A percentile compares a stretch with the other conserved stretches of the same genome.
Conservation (phyloP, 495 filamentous ascomycete genomes). For the Durotheca rogersii region DNA sequence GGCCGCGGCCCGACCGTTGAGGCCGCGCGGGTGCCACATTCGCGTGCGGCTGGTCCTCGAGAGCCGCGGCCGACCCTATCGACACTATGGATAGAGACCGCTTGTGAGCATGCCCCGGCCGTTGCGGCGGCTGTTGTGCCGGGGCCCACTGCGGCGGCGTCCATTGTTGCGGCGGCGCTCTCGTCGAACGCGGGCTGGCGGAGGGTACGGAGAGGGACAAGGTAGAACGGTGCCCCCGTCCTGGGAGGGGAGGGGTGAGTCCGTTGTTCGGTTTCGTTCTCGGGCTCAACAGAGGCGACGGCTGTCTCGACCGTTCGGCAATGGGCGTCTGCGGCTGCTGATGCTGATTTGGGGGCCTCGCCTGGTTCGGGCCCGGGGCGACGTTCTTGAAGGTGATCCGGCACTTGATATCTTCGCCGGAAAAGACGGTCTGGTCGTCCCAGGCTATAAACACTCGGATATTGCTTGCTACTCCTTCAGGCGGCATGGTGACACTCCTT, state of each 20-base stretch:
- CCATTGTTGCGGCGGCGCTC: slow-evolving; percentile 30
- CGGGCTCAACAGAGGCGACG: slow-evolving; percentile 40
- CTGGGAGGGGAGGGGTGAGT: slow-evolving; percentile 39
- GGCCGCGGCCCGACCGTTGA: slow-evolving; percentile 59
- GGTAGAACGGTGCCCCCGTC: slow-evolving; percentile 57
- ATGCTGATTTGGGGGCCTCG: slow-evolving; percentile 34
- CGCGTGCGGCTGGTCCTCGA: slow-evolving; percentile 39
- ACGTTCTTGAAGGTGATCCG: slow-evolving; percentile 95
- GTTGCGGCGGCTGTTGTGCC: slow-evolving; percentile 32
- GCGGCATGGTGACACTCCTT: slow-evolving; percentile 44
- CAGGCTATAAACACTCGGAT: slow-evolving; percentile 94
- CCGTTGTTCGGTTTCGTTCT: slow-evolving; percentile 34
- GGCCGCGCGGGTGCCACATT: slow-evolving; percentile 31
- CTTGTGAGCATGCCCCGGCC: slow-evolving; percentile 49
- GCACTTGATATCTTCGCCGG: slow-evolving; percentile 91
- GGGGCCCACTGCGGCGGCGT: slow-evolving; percentile 35
- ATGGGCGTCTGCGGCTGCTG: slow-evolving; percentile 34
- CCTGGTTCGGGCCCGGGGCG: slow-evolving; percentile 46
- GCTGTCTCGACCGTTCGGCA: slow-evolving; percentile 47
- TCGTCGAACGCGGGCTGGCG: slow-evolving; percentile 40
- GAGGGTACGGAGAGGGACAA: slow-evolving; percentile 59
- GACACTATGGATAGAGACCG: slow-evolving; percentile 95
- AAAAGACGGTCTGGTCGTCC: slow-evolving; percentile 88
- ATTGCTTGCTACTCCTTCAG: slow-evolving; percentile 54
- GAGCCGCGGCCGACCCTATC: slow-evolving; percentile 66